Evolutionary conservation across 2,329 filamentous ascomycete genomes (phyloP).

Genomic region (Akanthomyces dipterigenus): DNA sequence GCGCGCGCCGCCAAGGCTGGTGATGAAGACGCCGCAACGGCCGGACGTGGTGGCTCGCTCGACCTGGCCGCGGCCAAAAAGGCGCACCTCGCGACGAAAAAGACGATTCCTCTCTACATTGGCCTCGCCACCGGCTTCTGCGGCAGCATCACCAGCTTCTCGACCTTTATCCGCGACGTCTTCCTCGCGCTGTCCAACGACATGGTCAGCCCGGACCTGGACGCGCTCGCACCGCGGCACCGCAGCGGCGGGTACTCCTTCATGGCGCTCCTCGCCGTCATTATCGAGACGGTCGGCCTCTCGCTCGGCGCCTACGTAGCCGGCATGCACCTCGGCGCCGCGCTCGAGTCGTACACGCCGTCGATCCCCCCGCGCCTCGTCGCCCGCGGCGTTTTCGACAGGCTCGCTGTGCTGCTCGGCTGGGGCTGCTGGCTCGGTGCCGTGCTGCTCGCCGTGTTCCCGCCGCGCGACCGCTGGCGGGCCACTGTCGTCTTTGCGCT

Average conservation of each 20-base stretch:
- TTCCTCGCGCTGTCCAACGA: slow-evolving; percentile 72
- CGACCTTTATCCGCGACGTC: slow-evolving; percentile 71
- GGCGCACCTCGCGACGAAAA: slow-evolving; percentile 61
- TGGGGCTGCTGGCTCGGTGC: slow-evolving; percentile 74
- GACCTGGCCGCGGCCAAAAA: slow-evolving; percentile 44
- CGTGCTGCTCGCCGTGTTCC: slow-evolving; percentile 62
- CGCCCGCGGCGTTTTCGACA: slow-evolving; percentile 58
- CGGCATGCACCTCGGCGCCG: slow-evolving; percentile 41
- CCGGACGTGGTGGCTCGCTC: slow-evolving; percentile 21
- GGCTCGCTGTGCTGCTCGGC: slow-evolving; percentile 54
- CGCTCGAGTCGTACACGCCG: slow-evolving; percentile 35
- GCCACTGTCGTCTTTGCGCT: slow-evolving; percentile 68
- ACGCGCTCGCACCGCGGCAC: slow-evolving; percentile 28
- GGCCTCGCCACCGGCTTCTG: slow-evolving; percentile 83
- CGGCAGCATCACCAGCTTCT: slow-evolving; percentile 86
- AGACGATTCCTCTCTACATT: slow-evolving; percentile 82
- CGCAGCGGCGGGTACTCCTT: slow-evolving; percentile 74
- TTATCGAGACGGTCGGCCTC: slow-evolving; percentile 65
- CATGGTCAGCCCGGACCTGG: slow-evolving; percentile 25
- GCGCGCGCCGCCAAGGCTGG: slow-evolving; percentile 17
- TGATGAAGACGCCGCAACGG: no score
- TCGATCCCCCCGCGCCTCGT: slow-evolving; percentile 52
- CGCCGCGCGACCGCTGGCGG: slow-evolving; percentile 70
- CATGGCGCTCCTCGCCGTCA: slow-evolving; percentile 69
- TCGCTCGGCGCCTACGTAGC: slow-evolving; percentile 62